A percentile compares a stretch with the other conserved stretches of the same genome.
Conservation (phyloP, 2,329 filamentous ascomycete species). For the Zelopaecilomyces penicillatus region DNA sequence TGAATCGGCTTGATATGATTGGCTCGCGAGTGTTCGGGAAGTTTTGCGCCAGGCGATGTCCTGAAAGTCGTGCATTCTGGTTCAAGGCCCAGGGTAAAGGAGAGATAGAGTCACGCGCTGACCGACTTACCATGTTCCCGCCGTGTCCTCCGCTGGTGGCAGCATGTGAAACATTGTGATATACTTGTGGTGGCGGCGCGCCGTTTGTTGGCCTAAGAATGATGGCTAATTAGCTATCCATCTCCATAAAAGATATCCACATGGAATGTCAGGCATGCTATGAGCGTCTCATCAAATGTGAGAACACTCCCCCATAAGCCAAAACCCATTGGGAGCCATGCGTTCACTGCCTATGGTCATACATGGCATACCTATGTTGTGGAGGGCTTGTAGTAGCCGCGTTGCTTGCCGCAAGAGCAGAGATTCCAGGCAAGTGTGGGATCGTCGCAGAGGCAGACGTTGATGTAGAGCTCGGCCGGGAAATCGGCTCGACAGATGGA, state of each 20-base stretch:
- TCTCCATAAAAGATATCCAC: no score
- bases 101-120: not conserved
- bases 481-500: constrained; percentile 38
- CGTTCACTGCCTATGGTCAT: not conserved
- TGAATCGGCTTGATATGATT: constrained; percentile 6
- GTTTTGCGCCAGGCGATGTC: not conserved
- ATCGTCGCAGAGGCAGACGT: constrained; percentile 33
- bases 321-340: no score
- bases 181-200: constrained; percentile 5
- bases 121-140: constrained; percentile 31
- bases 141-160: constrained; percentile 31
- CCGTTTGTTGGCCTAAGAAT: constrained; percentile 3
- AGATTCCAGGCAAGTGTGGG: constrained; percentile 38
- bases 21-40: constrained; percentile 4
- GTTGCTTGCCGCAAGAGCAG: constrained; percentile 34
- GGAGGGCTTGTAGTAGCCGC: constrained; percentile 29
- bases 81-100: not conserved
- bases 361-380: constrained; percentile 21
- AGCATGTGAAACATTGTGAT: constrained; percentile 25
- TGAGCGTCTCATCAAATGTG: no score
- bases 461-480: constrained; percentile 41
- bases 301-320: no score
- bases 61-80: no score
- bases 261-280: no score
- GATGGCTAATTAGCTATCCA: not conserved